Evolutionary conservation across 257 asterid species (phyloP).

Genomic region (Striga asiatica): DNA sequence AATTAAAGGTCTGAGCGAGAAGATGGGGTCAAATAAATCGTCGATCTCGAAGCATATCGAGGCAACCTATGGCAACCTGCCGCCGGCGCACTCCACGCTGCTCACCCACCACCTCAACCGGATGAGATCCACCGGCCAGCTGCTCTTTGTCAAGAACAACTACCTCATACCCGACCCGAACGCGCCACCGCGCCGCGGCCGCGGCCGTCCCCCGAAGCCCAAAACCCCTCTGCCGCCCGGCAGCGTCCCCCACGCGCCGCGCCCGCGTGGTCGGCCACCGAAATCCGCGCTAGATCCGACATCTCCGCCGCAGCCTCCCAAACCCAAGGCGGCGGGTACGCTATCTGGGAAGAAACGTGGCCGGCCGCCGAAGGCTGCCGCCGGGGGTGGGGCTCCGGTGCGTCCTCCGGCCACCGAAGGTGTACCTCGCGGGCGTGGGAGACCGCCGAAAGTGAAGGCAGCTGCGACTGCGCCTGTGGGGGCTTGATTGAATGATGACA

Average conservation of each 20-base stretch:
- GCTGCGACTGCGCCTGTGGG: not conserved
- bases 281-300: conserved; percentile 38
- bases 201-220: conserved; percentile 87
- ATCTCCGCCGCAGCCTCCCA: conserved; percentile 29
- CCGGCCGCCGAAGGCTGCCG: too few relatives aligned
- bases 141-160: conserved; percentile 44
- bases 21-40: conserved; percentile 50
- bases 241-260: conserved; percentile 24
- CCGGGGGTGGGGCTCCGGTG: conserved; percentile 4
- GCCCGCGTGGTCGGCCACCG: conserved; percentile 81
- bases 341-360: conserved; percentile 60
- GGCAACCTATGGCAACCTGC: conserved; percentile 43
- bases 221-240: conserved; percentile 33
- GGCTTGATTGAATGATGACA: not conserved
- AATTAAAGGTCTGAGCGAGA: conserved; percentile 44
- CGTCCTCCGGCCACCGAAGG: conserved; percentile 4
- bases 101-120: conserved; percentile 53
- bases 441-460: conserved; percentile 69
- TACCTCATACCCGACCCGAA: conserved; percentile 54
- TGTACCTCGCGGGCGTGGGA: conserved; percentile 59
- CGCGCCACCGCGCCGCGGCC: conserved; percentile 81
- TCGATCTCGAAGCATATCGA: conserved; percentile 60
- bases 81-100: conserved; percentile 45
- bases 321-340: conserved; percentile 17
- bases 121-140: conserved; percentile 60